A percentile compares a stretch with the other conserved stretches of the same genome.
These are phyloP conservation scores for Aspergillus thermomutatus DNA, from an alignment of 2,329 filamentous ascomycete genomes.

Conservation along the genomic window DNA sequence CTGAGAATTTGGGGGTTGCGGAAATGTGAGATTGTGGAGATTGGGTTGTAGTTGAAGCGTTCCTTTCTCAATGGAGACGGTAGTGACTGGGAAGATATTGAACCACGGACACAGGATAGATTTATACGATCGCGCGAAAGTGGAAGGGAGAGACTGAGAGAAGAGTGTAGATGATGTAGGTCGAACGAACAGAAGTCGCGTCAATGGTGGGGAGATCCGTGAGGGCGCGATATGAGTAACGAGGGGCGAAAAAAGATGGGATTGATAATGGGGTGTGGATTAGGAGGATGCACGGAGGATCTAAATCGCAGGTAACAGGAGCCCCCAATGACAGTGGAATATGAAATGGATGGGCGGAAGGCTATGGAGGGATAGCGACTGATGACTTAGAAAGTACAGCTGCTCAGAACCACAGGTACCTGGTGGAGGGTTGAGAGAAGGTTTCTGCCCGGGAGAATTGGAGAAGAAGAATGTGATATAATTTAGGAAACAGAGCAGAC, in stretches of 20 bases:
- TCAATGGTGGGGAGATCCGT: constrained; percentile 9
- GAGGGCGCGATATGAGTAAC: constrained; percentile 9
- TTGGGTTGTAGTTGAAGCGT: constrained; percentile 1
- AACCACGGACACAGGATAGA: constrained; percentile 1
- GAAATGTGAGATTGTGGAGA: not conserved
- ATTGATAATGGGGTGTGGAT: constrained; percentile 7
- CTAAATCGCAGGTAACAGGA: constrained; percentile 6
- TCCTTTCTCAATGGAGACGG: constrained; percentile 1
- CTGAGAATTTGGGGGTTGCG: not conserved
- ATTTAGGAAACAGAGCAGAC: constrained; percentile 8
- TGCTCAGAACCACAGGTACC: not conserved
- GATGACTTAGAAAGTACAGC: not conserved
- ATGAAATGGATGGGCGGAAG: not conserved
- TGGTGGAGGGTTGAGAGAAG: not conserved
- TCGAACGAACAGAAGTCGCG: not conserved
- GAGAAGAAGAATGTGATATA: constrained; percentile 8
- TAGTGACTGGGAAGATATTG: not conserved
- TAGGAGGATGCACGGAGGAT: constrained; percentile 4
- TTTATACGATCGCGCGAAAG: not conserved
- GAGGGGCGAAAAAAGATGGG: constrained; percentile 13
- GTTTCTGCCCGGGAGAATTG: constrained; percentile 11
- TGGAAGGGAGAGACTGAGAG: not conserved
- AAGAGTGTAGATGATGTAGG: not conserved
- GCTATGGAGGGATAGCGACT: constrained; percentile 2
- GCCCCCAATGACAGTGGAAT: constrained; percentile 13